A percentile compares a stretch with the other conserved stretches of the same genome.
Evolutionary conservation across 2,329 filamentous ascomycete species (phyloP).

Genomic region (Hypocreales sp.): DNA sequence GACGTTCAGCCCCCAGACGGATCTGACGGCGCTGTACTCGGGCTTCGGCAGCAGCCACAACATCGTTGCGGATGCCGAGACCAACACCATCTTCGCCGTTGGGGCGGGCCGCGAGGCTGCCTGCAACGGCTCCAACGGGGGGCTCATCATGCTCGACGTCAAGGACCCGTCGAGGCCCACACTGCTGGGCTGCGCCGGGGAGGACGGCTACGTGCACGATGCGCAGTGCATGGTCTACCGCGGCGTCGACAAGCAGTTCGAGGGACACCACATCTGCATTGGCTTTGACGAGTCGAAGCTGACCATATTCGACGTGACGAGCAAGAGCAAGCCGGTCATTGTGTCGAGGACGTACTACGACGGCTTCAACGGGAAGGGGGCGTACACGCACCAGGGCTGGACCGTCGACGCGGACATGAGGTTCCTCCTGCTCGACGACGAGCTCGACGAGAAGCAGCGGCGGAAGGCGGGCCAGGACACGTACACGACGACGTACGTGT

Average conservation of each 20-base stretch:
- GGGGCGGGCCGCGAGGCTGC: constrained; percentile 20
- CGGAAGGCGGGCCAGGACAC: neutral
- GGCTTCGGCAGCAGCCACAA: constrained; percentile 32
- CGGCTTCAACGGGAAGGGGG: neutral
- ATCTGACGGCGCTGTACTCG: constrained; percentile 19
- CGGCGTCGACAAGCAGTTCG: constrained; percentile 28
- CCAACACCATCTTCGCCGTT: constrained; percentile 26
- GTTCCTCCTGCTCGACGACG: neutral
- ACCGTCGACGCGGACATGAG: neutral
- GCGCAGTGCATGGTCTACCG: constrained; percentile 36
- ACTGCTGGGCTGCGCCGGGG: constrained; percentile 29
- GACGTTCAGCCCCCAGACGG: constrained; percentile 16
- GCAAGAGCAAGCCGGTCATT: constrained; percentile 26
- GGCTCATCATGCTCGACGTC: constrained; percentile 40
- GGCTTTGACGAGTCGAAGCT: constrained; percentile 10
- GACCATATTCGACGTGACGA: constrained; percentile 28
- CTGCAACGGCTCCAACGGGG: constrained; percentile 31
- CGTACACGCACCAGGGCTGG: neutral
- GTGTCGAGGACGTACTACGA: constrained; percentile 18
- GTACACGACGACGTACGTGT: constrained; percentile 29
- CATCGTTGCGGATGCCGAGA: constrained; percentile 32
- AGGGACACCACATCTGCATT: constrained; percentile 15
- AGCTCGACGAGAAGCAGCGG: neutral
- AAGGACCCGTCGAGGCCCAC: constrained; percentile 32
- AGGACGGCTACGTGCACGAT: constrained; percentile 37